A percentile compares a stretch with the other conserved stretches of the same genome.
Conservation (phyloP, 495 filamentous ascomycete species). For the Hypoxylon subgilvum region DNA sequence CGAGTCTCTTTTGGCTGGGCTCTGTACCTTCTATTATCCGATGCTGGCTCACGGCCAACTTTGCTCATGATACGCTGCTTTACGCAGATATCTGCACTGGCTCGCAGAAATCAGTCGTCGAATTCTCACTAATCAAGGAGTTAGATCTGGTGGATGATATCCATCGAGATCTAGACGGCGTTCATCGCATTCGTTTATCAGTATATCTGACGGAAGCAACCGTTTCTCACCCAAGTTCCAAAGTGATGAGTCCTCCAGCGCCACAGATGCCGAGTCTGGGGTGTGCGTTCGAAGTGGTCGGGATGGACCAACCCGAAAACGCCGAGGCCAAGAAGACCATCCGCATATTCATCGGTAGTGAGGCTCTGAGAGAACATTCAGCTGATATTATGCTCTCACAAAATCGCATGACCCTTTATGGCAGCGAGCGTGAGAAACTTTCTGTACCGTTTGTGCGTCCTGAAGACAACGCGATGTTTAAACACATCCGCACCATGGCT, state of each 20-base stretch:
- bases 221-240: conserved; percentile 74
- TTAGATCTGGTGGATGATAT: conserved; percentile 73
- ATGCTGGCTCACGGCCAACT: conserved; percentile 89
- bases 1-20: conserved; percentile 80
- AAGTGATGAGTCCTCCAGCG: conserved; percentile 72
- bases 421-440: conserved; percentile 86
- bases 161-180: conserved; percentile 64
- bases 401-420: conserved; percentile 83
- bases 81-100: conserved; percentile 94
- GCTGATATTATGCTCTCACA: conserved; percentile 93
- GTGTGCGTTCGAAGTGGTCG: conserved; percentile 75
- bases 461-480: conserved; percentile 84
- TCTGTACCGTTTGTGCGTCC: conserved; percentile 91
- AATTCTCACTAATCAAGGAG: conserved; percentile 71
- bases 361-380: conserved; percentile 82
- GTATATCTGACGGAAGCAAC: conserved; percentile 92
- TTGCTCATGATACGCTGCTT: conserved; percentile 82
- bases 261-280: conserved; percentile 81
- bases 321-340: conserved; percentile 62
- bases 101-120: conserved; percentile 81
- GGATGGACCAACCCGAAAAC: conserved; percentile 53
- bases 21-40: conserved; percentile 91
- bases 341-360: conserved; percentile 84
- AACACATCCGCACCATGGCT: conserved; percentile 69
- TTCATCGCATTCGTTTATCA: conserved; percentile 71